Evolutionary conservation across 2,329 filamentous ascomycete genomes (phyloP).

Genomic region (Alternaria atra): DNA sequence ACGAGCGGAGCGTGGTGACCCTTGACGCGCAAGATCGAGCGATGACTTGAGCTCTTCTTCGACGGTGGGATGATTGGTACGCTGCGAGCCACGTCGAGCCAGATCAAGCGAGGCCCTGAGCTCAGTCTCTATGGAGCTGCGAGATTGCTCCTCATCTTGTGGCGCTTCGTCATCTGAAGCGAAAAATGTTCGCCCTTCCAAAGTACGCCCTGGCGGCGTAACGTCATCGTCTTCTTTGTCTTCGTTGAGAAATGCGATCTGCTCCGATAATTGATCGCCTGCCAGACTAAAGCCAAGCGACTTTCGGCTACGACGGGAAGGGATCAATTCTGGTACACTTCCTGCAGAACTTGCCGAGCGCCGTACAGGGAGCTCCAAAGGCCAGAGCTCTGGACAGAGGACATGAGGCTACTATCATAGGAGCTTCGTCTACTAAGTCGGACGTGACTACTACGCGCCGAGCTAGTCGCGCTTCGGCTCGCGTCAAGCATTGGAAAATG

Average conservation of each 20-base stretch:
- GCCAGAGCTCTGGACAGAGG: conserved; percentile 45
- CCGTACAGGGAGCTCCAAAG: conserved; percentile 46
- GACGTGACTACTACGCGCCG: conserved; percentile 59
- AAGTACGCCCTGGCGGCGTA: conserved; percentile 39
- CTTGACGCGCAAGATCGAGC: conserved; percentile 34
- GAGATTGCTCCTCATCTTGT: conserved; percentile 11
- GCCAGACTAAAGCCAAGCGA: conserved; percentile 40
- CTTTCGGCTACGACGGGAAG: conserved; percentile 44
- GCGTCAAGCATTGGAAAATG: conserved; percentile 58
- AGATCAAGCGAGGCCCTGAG: conserved; percentile 39
- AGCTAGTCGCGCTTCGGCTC: conserved; percentile 51
- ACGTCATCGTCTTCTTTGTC: conserved; percentile 41
- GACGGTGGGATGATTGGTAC: conserved; percentile 18
- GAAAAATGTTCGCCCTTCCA: conserved; percentile 43
- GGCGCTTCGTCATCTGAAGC: conserved; percentile 33
- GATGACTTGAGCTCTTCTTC: conserved; percentile 32
- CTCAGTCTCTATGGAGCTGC: conserved; percentile 28
- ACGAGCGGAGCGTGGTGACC: conserved; percentile 28
- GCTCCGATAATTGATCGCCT: conserved; percentile 45
- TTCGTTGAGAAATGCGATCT: conserved; percentile 42
- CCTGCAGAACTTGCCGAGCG: conserved; percentile 51
- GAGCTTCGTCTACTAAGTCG: conserved; percentile 66
- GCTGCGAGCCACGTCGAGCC: conserved; percentile 37
- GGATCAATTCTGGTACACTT: conserved; percentile 51
- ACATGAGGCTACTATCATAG: conserved; percentile 65